Base-by-base conservation (phyloP, 441 rosid genomes). In the Biscutella laevigata region DNA sequence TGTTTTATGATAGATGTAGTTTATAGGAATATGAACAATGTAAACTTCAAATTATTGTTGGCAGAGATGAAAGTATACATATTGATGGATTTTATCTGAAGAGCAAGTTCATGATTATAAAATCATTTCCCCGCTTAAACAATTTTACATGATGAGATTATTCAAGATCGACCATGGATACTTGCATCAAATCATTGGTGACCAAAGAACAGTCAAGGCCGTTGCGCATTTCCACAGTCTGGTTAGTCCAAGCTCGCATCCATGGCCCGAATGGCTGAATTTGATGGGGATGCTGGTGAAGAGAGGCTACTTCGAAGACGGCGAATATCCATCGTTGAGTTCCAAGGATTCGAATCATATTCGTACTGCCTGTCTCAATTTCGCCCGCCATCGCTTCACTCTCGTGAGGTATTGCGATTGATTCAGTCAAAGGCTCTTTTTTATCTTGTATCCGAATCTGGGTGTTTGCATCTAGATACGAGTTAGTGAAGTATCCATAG, bases 261-360 rank as follows among this genome's bases (percentile, higher is more conserved):
- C 85, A 9, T 89, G 88, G 94, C 86, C 80, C 7, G 91, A 86
- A 45, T 86, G 94, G 97, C 69, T 76, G 42, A 70, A 69, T 54
- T 64, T 89, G 62, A 82, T 86, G 81, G 80, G 73, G 13, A 56
- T 73, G 68, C 64, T 84, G 58, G 37, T 67, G 63, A 82, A 67
- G 51, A 69, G 64, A 74, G 85, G 81, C 6, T 84, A 76, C 67
- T 82, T 83, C 9, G 80, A 43, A 12, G 73, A 65, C 22, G 69
- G 8, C 33, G 61, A 49, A 42, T 72, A 72, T 66, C 83, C 83
- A 8, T 66, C 71, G 39, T 59, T 76, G 76, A 76, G 73, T 48
- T 53, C 43, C 4, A 83, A 77, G 47, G 94, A 76, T 39, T 61
- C 74, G 3, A 84, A 86, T 63, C 62, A 46, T 41, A 74, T 77